Conservation (phyloP, 345 rosid genomes). For the Eucalyptus victrix region DNA sequence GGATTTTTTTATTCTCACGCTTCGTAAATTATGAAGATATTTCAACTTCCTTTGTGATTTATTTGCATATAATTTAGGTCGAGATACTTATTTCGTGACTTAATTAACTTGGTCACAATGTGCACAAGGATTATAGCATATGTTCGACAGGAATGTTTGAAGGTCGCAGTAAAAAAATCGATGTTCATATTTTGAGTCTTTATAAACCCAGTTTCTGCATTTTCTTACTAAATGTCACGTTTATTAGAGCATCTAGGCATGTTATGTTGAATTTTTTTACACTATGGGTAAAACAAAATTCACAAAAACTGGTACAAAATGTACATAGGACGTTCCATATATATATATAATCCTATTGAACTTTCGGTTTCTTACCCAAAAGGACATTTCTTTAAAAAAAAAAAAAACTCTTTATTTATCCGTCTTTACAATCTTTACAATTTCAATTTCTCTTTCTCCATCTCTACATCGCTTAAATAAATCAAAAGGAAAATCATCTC, state of each 20-base stretch:
- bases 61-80: not conserved
- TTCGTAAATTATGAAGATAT: not conserved
- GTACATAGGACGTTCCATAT: not conserved
- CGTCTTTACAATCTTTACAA: not conserved
- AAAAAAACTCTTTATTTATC: not conserved
- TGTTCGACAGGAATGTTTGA: not conserved
- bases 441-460: not conserved
- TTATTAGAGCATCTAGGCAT: not conserved
- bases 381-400: not conserved
- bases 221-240: not conserved
- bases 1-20: not conserved
- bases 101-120: not conserved
- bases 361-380: not conserved
- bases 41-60: not conserved
- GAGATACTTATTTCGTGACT: not conserved
- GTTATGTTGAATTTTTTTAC: not conserved
- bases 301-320: not conserved
- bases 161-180: not conserved
- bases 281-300: not conserved
- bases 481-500: not conserved
- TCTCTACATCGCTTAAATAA: not conserved
- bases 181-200: not conserved
- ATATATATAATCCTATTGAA: no score
- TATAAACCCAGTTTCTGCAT: not conserved
- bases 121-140: not conserved